Conservation (phyloP, 129 eudicot species). For the Pittosporum tobira region DNA sequence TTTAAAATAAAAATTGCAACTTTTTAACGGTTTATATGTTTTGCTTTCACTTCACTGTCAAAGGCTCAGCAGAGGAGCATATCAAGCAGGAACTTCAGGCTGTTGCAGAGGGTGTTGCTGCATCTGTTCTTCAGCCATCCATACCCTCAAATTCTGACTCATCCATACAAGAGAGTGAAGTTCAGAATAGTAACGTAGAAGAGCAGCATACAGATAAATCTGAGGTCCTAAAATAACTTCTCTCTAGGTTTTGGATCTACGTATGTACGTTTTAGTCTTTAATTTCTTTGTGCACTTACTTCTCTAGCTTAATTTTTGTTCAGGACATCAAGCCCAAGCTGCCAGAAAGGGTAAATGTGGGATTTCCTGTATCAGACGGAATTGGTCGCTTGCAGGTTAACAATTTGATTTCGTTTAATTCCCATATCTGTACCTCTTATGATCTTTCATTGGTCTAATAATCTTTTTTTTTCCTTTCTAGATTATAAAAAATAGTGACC, state of each 20-base stretch:
- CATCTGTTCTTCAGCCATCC: conserved; percentile 65
- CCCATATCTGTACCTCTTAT: not conserved
- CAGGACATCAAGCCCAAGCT: conserved; percentile 50
- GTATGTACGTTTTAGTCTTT: not conserved
- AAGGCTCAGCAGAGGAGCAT: conserved; percentile 67
- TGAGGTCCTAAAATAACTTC: conserved; percentile 36
- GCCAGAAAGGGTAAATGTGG: conserved; percentile 57
- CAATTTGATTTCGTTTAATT: not conserved
- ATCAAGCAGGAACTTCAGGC: conserved; percentile 89
- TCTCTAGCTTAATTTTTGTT: not conserved
- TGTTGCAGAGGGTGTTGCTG: conserved; percentile 83
- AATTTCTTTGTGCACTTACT: not conserved
- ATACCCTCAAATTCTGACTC: conserved; percentile 42
- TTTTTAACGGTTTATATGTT: not conserved
- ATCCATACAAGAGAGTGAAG: conserved; percentile 29
- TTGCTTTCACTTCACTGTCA: conserved; percentile 6
- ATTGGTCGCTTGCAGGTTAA: conserved; percentile 81
- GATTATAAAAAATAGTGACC: conserved; percentile 79
- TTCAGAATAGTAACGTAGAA: conserved; percentile 29
- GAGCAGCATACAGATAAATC: conserved; percentile 28
- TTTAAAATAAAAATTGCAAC: not conserved
- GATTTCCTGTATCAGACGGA: conserved; percentile 68
- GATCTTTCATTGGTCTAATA: not conserved
- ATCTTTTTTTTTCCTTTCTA: conserved; percentile 4
- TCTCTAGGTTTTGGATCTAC: not conserved